Base-by-base conservation (phyloP, 805 yeast species). In the Lipomyces yamadae region DNA sequence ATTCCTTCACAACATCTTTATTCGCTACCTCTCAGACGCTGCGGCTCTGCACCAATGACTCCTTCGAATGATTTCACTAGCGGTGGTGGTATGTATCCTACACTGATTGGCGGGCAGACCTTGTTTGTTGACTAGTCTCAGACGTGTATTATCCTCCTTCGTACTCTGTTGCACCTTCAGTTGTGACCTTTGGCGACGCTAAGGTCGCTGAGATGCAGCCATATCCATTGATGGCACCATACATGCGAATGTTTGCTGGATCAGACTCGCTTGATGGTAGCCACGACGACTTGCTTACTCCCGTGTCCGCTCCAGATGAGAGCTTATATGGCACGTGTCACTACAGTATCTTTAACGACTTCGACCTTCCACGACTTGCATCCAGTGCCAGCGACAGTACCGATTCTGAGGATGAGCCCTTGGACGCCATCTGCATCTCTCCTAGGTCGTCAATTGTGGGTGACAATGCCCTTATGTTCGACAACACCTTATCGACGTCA, bases 111-210 rank as follows among this genome's bases (percentile, higher is more conserved):
- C 61, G 33, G 24, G 18, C 29, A 37, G 5, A 29, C 53, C 24
- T 5, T 29, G 24, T 24, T 24, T 56, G 11, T 54, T 42, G 48
- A 42, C 48, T 11, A 3, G 29, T 18, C 13, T 30, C 58, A 54
- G 63, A 53, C 15, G 11, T 60, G 32, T 34, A 52, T 35, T 52
- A 50, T 33, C 18, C 56, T 18, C 60, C 60, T 24, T 53, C 35
- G 58, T 29, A 52, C 45, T 62, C 56, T 11, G 45, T 7, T 54
- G 64, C 39, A 32, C 34, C 32, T 8, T 29, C 62, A 6, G 18
- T 35, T 24, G n/a, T 63, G 32, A 32, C 56, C 4, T 70, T 72
- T 67, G 65, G 73, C 64, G 75, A 73, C 50, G 73, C 73, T 45
- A 63, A 70, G 54, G 34, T 68, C 6, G 60, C 69, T 33, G 72